Evolutionary conservation across 306 rosid genomes (phyloP).

Genomic region (Vicia villosa): DNA sequence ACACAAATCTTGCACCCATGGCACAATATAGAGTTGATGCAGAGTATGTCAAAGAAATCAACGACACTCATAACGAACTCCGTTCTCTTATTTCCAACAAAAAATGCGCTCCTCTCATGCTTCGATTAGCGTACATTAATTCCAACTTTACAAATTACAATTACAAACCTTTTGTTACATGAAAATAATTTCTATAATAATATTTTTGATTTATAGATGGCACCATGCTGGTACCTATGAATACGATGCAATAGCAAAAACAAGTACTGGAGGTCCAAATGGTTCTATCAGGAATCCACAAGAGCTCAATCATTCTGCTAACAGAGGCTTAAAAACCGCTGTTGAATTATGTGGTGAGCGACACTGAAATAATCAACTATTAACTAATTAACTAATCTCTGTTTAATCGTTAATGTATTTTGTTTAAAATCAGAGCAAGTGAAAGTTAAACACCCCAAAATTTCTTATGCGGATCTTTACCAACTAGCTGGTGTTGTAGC

Average conservation of each 20-base stretch:
- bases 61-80: slow-evolving; percentile 70
- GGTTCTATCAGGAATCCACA: slow-evolving; percentile 66
- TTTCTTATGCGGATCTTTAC: slow-evolving; percentile 79
- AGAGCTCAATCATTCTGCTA: slow-evolving; percentile 63
- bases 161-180: background rate
- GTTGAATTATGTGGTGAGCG: slow-evolving; percentile 64
- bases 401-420: background rate
- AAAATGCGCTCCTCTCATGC: slow-evolving; percentile 84
- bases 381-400: background rate
- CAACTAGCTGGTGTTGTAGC: slow-evolving; percentile 98
- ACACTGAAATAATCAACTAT: background rate
- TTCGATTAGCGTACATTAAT: slow-evolving; percentile 68
- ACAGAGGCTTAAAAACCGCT: slow-evolving; percentile 65
- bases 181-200: background rate
- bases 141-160: background rate
- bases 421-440: slow-evolving; percentile 58
- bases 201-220: slow-evolving; percentile 61
- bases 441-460: slow-evolving; percentile 64
- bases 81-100: slow-evolving; percentile 66
- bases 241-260: slow-evolving; percentile 48
- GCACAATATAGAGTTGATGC: slow-evolving; percentile 41
- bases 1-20: slow-evolving; percentile 30
- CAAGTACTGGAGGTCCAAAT: slow-evolving; percentile 78
- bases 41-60: slow-evolving; percentile 62
- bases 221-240: slow-evolving; percentile 90